Evolutionary conservation across 768 basidiomycete genomes (phyloP).

Genomic region (Exidia glandulosa): DNA sequence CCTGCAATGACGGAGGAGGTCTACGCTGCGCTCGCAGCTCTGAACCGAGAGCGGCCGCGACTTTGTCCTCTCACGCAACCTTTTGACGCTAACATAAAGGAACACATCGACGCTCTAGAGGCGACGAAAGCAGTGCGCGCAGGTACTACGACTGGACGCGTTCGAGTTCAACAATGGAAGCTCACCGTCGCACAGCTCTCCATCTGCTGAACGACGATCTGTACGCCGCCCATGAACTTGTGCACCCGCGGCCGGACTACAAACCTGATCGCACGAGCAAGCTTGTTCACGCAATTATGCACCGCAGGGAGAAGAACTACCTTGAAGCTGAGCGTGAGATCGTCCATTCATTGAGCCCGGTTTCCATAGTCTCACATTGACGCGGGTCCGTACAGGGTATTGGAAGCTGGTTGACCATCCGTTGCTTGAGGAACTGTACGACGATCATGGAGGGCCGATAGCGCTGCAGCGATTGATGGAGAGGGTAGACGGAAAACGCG

Average conservation of each 20-base stretch:
- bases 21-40: too few species aligned
- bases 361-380: neutral
- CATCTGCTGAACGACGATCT: neutral
- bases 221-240: neutral
- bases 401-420: neutral
- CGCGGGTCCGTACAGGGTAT: neutral
- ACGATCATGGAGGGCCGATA: neutral
- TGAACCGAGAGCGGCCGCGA: too few species aligned
- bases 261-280: neutral
- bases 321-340: neutral
- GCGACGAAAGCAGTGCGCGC: neutral
- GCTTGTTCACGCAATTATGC: neutral
- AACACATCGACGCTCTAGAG: too few species aligned
- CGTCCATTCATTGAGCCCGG: neutral
- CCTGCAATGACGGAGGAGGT: too few species aligned
- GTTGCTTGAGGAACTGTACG: neutral
- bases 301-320: neutral
- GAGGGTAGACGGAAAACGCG: neutral
- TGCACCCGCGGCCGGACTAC: neutral
- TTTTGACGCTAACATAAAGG: too few species aligned
- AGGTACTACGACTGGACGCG: neutral
- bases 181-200: neutral
- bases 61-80: too few species aligned
- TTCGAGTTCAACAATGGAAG: neutral
- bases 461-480: neutral